Percentiles rank a stretch among this genome's conserved stretches.
These are phyloP conservation scores for Phytophthora pini DNA, from an alignment of 352 stramenopile species.

Conservation along the genomic window DNA sequence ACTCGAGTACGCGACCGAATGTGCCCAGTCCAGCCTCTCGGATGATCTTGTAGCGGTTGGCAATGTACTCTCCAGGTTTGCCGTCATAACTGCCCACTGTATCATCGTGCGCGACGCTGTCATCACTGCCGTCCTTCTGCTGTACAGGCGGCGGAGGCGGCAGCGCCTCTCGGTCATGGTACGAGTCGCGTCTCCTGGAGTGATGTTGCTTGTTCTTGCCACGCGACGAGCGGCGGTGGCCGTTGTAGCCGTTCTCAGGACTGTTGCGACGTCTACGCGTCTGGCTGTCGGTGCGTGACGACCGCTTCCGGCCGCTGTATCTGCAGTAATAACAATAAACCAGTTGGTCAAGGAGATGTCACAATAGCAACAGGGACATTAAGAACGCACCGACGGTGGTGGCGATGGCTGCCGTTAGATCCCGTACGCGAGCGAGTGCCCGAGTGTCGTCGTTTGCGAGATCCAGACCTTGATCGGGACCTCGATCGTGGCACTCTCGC, in stretches of 20 bases:
- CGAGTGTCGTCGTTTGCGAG: slow-evolving; percentile 33
- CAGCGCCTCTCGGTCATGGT: slow-evolving; percentile 33
- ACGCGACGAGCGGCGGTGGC: slow-evolving; percentile 23
- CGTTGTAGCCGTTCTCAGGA: slow-evolving; percentile 27
- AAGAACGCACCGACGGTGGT: slow-evolving; percentile 27
- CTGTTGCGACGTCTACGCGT: slow-evolving; percentile 26
- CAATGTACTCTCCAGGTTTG: slow-evolving; percentile 88
- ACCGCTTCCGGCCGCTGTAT: slow-evolving; percentile 35
- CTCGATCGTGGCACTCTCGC: slow-evolving; percentile 31
- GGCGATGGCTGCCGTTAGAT: slow-evolving; percentile 31
- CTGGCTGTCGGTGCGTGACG: slow-evolving; percentile 30
- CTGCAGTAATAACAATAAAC: slow-evolving; percentile 7
- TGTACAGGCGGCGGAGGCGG: slow-evolving; percentile 7
- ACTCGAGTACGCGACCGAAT: slow-evolving; percentile 95
- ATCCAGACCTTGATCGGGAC: slow-evolving; percentile 42
- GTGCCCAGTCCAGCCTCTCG: slow-evolving; percentile 93
- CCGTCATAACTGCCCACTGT: slow-evolving; percentile 85
- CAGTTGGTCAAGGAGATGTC: slow-evolving; percentile 6
- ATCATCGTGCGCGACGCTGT: slow-evolving; percentile 83
- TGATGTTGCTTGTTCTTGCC: slow-evolving; percentile 45
- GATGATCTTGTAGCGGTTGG: slow-evolving; percentile 91
- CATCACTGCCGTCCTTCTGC: slow-evolving; percentile 67
- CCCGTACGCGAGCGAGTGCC: slow-evolving; percentile 32
- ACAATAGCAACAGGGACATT: not conserved
- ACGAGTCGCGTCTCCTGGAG: slow-evolving; percentile 37